Conservation (phyloP, 2,329 filamentous ascomycete genomes). For the Ophiostoma tasmaniense region DNA sequence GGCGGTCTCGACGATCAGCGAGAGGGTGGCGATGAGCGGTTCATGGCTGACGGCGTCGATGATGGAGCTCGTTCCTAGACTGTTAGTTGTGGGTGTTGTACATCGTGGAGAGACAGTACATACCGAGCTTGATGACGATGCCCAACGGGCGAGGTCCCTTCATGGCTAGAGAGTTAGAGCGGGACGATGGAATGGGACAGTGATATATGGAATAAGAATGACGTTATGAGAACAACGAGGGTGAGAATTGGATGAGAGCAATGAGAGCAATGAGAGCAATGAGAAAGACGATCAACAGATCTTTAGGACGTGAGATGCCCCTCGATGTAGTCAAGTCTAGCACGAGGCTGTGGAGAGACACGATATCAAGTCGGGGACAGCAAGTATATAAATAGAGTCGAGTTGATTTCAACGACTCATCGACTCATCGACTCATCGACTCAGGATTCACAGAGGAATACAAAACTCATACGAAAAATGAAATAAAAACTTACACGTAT, state of each 20-base stretch:
- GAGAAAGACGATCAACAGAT: not conserved
- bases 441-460: no score
- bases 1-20: conserved; percentile 88
- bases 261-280: not conserved
- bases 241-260: not conserved
- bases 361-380: not conserved
- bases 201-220: no score
- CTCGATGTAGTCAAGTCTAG: not conserved
- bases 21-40: conserved; percentile 81
- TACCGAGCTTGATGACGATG: conserved; percentile 83
- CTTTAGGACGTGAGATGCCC: not conserved
- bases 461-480: not conserved
- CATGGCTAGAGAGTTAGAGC: conserved; percentile 42
- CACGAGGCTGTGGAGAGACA: not conserved
- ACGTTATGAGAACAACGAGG: not conserved
- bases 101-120: conserved; percentile 22
- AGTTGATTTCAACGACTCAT: not conserved
- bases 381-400: not conserved
- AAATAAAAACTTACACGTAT: conserved; percentile 12
- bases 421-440: not conserved
- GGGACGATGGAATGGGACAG: not conserved
- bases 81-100: conserved; percentile 1
- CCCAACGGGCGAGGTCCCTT: conserved; percentile 59
- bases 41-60: conserved; percentile 94
- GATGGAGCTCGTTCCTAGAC: conserved; percentile 89